Evolutionary conservation across 2,329 filamentous ascomycete genomes (phyloP).

Genomic region (Purpureocillium takamizusanense): DNA sequence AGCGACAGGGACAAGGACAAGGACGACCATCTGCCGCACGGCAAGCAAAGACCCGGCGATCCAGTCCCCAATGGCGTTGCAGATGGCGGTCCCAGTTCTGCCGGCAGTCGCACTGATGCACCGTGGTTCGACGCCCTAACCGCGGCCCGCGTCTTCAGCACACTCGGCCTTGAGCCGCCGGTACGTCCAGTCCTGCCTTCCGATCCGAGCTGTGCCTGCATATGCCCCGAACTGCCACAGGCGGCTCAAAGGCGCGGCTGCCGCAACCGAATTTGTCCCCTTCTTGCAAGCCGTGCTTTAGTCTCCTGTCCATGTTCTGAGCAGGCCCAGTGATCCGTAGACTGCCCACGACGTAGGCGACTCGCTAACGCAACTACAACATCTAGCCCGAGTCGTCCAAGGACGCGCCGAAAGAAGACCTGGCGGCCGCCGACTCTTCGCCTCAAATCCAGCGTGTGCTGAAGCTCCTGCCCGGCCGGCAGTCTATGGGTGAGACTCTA

Average conservation of each 20-base stretch:
- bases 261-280: background rate
- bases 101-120: background rate
- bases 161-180: conserved; percentile 10
- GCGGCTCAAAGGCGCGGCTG: too few relatives aligned
- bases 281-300: background rate
- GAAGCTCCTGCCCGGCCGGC: conserved; percentile 13
- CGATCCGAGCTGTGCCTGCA: background rate
- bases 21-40: background rate
- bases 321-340: too few relatives aligned
- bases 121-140: conserved; percentile 11
- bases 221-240: background rate
- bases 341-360: too few relatives aligned
- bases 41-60: background rate
- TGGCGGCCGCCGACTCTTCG: conserved; percentile 10
- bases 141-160: conserved; percentile 11
- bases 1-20: conserved; percentile 3
- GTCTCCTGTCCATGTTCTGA: too few relatives aligned
- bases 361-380: background rate
- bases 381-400: conserved; percentile 7
- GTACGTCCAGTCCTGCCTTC: background rate
- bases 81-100: background rate
- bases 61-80: background rate
- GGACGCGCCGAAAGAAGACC: conserved; percentile 9
- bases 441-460: conserved; percentile 15
- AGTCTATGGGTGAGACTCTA: conserved; percentile 14